Percentiles rank a stretch among this genome's conserved stretches.
Evolutionary conservation across 2,329 filamentous ascomycete species (phyloP).

Genomic region (Pseudogymnoascus pannorum): DNA sequence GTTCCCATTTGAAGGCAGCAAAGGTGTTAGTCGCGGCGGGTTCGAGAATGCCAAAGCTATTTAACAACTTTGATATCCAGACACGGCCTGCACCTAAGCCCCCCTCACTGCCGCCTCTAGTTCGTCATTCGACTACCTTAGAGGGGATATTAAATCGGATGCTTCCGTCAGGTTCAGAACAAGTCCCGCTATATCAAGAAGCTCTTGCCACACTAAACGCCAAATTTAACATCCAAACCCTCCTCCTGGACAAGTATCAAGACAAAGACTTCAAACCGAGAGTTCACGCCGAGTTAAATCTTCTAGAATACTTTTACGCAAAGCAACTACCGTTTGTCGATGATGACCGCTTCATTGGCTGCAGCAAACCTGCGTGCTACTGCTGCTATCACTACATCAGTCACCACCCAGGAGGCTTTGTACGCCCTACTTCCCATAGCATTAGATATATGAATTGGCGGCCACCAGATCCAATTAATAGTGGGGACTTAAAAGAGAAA

Average conservation of each 20-base stretch:
- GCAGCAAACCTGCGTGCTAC: slow-evolving; percentile 17
- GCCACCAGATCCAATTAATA: slow-evolving; percentile 19
- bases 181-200: slow-evolving; percentile 12
- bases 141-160: slow-evolving; percentile 14
- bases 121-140: slow-evolving; percentile 12
- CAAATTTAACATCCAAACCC: slow-evolving; percentile 13
- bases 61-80: slow-evolving; percentile 11
- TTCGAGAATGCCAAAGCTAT: slow-evolving; percentile 12
- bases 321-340: slow-evolving; percentile 11
- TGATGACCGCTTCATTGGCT: slow-evolving; percentile 14
- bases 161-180: slow-evolving; percentile 9
- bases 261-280: slow-evolving; percentile 13
- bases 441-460: slow-evolving; percentile 28
- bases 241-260: slow-evolving; percentile 8
- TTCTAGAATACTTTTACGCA: slow-evolving; percentile 12
- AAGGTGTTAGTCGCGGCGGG: slow-evolving; percentile 1
- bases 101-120: slow-evolving; percentile 12
- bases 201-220: slow-evolving; percentile 11
- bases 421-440: slow-evolving; percentile 22
- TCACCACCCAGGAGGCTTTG: slow-evolving; percentile 25
- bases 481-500: slow-evolving; percentile 11
- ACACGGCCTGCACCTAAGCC: slow-evolving; percentile 10
- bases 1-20: slow-evolving; percentile 12
- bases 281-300: slow-evolving; percentile 14
- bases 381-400: slow-evolving; percentile 25